Evolutionary conservation across 495 filamentous ascomycete genomes (phyloP), one percentile per base, ranked within the genome.

Genomic region (Acidiella bohemica): DNA sequence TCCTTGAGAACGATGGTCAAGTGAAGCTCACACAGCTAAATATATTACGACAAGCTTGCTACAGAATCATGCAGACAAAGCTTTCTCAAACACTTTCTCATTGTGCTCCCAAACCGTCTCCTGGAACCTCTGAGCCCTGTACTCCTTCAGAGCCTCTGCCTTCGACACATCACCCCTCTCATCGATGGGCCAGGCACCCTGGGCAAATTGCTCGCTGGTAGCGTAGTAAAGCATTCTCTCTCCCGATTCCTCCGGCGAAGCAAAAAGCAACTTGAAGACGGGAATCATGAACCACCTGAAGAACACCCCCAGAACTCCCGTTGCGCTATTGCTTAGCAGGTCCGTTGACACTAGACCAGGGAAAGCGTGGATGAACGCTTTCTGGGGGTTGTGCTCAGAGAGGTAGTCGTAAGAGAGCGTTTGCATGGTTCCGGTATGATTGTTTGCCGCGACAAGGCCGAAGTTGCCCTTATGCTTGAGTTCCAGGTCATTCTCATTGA

Each of bases 321-420:
- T 25, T 13, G 30, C 30, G 10, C 38, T 41, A 2, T 35, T 4
- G 11, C 24, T 36, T 7, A 54, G 26, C 6, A 54, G 13, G 1
- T 41, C 41, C 12, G 50, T 56, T 3, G 30, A 36, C 0, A 50
- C 46, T 10, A 44, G 31, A 7, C 53, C 53, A 2, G 53, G 53
- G 22, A 20, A 47, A 6, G 32, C 24, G 32, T 56, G 50, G 8
- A 53, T 31, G 34, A 50, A 44, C 11, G 40, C 27, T 12, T 49
- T 41, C 21, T 42, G 34, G 20, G 43, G 50, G 31, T 56, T 50
- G 36, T 48, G 32, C 40, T 42, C 35, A 7, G 42, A 33, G 5
- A 53, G 39, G 5, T 38, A 19, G 11, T 56, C 50, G 26, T 36
- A 42, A 21, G 42, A 50, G 1, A 56, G 39, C 12, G 53, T 42